A percentile compares a stretch with the other conserved stretches of the same genome.
These are phyloP conservation scores for Cryptococcus sp. DNA, from an alignment of 1,284 basidiomycete genomes.

Conservation along the genomic window DNA sequence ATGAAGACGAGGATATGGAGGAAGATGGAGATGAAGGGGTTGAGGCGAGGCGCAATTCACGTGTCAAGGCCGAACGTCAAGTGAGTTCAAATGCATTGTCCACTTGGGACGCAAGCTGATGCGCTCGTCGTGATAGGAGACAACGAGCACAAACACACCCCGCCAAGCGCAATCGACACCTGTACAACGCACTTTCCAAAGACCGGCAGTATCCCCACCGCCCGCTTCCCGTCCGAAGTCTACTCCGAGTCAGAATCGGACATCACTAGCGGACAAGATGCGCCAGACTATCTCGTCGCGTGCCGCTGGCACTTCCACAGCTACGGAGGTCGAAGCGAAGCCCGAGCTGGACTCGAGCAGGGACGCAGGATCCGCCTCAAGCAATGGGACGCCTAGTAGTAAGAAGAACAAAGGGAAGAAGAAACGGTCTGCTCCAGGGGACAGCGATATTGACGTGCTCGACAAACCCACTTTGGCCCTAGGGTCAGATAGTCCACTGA, in stretches of 20 bases:
- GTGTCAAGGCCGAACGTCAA: conserved; percentile 17
- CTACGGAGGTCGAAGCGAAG: not conserved
- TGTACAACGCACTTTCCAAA: not conserved
- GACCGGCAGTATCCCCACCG: conserved; percentile 18
- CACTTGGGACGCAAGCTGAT: not conserved
- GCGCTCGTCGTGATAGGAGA: conserved; percentile 4
- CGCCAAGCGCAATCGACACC: not conserved
- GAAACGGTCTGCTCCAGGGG: not conserved
- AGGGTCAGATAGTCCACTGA: not conserved
- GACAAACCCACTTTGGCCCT: not conserved
- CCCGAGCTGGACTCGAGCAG: not conserved
- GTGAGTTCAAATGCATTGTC: not conserved
- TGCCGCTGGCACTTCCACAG: not conserved
- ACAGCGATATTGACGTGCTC: not conserved
- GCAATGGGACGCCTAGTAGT: conserved; percentile 3
- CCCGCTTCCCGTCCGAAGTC: conserved; percentile 1
- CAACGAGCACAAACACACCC: not conserved
- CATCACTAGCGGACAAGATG: conserved; percentile 16
- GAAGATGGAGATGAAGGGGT: conserved; percentile 5
- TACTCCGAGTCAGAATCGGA: not conserved
- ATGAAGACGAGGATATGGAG: conserved; percentile 1
- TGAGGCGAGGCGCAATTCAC: not conserved
- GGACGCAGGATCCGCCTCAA: not conserved
- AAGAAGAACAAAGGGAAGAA: conserved; percentile 13
- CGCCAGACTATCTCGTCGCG: conserved; percentile 7